Evolutionary conservation across 2,329 filamentous ascomycete genomes (phyloP), one percentile per base, ranked within the genome.

Genomic region (Epichloe hybrida): DNA sequence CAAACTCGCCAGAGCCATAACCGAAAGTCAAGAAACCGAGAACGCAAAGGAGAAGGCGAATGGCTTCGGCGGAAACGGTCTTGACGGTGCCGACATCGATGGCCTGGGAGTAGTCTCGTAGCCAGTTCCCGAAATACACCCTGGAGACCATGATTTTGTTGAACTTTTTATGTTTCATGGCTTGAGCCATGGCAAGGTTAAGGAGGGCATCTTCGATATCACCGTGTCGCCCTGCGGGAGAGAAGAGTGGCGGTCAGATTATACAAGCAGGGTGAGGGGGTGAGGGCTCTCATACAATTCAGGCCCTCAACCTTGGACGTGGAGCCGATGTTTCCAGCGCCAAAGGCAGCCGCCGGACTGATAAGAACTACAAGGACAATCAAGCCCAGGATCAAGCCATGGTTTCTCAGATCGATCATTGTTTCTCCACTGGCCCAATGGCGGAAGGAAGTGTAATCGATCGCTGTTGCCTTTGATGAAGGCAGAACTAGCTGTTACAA

Each of bases 101-200:
- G 54, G 89, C 90, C 68, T 96, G 90, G 49, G 86, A 93, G 69
- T 96, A 96, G 69, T 96, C 90, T 53, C 78, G 80, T 36, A 95
- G 79, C 90, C 90, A 95, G 72, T 95, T 96, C 56, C 90, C 90
- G 71, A 96, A 96, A 72, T 96, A 96, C 56, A 94, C 86, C 54
- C 89, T 81, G 56, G 90, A 86, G 55, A 95, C 86, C 63, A 83
- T 85, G 62, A 95, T 79, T 72, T 93, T 93, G 72, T 79, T 81
- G 69, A 95, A 95, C 62, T 90, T 94, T 73, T 90, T 89, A 58
- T 73, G 72, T 57, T 72, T 72, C 54, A 74, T 66, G 58, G 71
- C 72, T 45, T 66, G 69, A 48, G 74, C 74, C 69, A 76, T 74
- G 45, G 82, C 69, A 31, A 95, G 73, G 53, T 79, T 82, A 53